Conservation (phyloP, 2,329 filamentous ascomycete species). For the Herpotrichia juniperi region DNA sequence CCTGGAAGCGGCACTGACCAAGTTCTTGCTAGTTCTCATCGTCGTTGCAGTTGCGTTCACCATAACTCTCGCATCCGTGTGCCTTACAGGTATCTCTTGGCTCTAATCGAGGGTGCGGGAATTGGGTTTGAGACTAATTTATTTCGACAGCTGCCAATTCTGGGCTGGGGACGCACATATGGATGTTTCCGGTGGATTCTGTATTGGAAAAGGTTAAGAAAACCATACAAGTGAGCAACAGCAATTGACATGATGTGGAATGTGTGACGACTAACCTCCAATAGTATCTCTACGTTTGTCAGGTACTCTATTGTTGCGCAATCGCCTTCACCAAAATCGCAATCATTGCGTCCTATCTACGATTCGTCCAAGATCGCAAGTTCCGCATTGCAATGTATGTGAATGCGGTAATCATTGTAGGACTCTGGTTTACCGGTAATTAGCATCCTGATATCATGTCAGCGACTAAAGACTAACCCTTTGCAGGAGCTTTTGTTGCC, state of each 20-base stretch:
- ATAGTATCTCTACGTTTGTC: constrained; percentile 31
- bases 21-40: constrained; percentile 24
- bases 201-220: constrained; percentile 21
- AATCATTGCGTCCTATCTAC: constrained; percentile 35
- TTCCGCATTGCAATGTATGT: constrained; percentile 30
- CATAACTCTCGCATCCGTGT: constrained; percentile 25
- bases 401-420: constrained; percentile 17
- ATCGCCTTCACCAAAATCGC: constrained; percentile 35
- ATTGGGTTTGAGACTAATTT: too few relatives aligned
- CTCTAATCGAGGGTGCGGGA: too few relatives aligned
- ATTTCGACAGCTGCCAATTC: constrained; percentile 19
- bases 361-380: constrained; percentile 22
- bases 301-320: constrained; percentile 33
- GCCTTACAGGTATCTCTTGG: constrained; percentile 26
- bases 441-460: neutral
- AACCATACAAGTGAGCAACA: constrained; percentile 24
- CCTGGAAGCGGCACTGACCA: constrained; percentile 1
- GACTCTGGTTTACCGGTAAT: constrained; percentile 29
- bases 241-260: neutral
- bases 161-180: constrained; percentile 32
- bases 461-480: neutral
- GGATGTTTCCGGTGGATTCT: constrained; percentile 17
- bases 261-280: constrained; percentile 5
- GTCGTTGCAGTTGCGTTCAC: constrained; percentile 29
- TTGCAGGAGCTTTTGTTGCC: constrained; percentile 28